Base-by-base conservation (phyloP, 495 filamentous ascomycete genomes). In the Aspergillus homomorphus region DNA sequence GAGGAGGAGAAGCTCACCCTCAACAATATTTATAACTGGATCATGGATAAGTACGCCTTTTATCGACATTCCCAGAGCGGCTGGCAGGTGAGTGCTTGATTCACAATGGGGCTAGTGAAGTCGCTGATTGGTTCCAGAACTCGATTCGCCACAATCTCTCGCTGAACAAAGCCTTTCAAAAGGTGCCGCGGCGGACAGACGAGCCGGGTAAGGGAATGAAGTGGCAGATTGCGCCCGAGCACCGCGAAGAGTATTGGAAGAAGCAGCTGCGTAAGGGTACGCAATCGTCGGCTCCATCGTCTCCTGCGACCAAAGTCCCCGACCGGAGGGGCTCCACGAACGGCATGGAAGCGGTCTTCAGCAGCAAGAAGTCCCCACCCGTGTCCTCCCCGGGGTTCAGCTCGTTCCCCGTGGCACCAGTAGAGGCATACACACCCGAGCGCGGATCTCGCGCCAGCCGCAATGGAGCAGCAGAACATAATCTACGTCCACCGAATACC, bases 131-230 rank as follows among this genome's bases (percentile, higher is more conserved):
- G 2, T 14, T 26, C 16, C 63, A 94, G 88, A 98, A 98, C 63
- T 96, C 91, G 1, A 98, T 98, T 62, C 87, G 94, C 2, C 94
- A 98, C 62, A 98, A 98, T 62, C 73, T 98, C 19, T 98, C 95
- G 3, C 71, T 98, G 50, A 96, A 95, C 66, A 93, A 96, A 71
- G 83, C 85, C 0, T 98, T 98, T 69, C 84, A 88, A 60, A 98
- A 98, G 70, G 87, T 96, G 5, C 88, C 95, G 22, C 87, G 94
- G 38, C 83, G 88, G 5, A 94, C 91, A 0, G 90, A 98, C 64
- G 95, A 98, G 67, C 94, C 94, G 2, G 94, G 94, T 3, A 98
- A 98, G 74, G 94, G 94, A 22, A 96, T 96, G 92, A 96, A 97
- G 68, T 98, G 94, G 94, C 86, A 88, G 71, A 89, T 98, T 66